phyloP scores from a whole-genome alignment of 139 green algal genomes.

The Micractinium sp. region DNA sequence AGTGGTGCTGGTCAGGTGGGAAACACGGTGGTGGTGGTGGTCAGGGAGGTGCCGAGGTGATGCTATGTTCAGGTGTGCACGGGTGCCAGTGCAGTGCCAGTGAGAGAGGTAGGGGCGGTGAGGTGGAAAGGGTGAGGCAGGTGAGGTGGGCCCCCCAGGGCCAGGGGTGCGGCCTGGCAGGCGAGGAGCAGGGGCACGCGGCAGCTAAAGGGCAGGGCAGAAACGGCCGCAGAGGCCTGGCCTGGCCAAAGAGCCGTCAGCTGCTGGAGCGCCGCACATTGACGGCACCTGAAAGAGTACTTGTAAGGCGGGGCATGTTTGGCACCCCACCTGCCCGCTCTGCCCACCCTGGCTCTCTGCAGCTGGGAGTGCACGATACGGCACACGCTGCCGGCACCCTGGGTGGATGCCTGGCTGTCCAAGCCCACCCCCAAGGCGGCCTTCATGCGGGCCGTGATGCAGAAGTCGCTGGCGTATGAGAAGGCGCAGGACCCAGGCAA shows the following conservation, averaged over 20 bases:
- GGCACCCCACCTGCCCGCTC: background rate
- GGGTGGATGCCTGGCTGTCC: constrained; percentile 39
- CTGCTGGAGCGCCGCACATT: no score
- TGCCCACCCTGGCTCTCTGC: background rate
- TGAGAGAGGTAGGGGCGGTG: background rate
- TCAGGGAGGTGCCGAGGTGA: no score
- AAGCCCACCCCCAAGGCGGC: constrained; percentile 37
- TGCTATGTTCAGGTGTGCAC: background rate
- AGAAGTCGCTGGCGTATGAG: constrained; percentile 27
- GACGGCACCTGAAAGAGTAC: no score
- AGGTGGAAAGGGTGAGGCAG: background rate
- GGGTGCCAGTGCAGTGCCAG: background rate
- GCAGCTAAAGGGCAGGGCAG: no score
- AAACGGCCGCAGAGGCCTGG: no score
- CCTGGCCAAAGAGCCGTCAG: background rate
- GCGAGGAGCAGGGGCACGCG: no score
- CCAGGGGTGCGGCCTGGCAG: no score
- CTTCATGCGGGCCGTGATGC: constrained; percentile 36
- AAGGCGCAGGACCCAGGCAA: constrained; percentile 7
- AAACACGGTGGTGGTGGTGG: background rate
- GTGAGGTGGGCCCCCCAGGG: no score
- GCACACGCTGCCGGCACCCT: constrained; percentile 34
- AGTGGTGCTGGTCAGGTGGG: background rate
- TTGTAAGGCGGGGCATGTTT: background rate
- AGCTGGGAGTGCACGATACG: constrained; percentile 43